phyloP scores from a whole-genome alignment of 108 stramenopile species.

The Mayamaea pseudoterrestris region DNA sequence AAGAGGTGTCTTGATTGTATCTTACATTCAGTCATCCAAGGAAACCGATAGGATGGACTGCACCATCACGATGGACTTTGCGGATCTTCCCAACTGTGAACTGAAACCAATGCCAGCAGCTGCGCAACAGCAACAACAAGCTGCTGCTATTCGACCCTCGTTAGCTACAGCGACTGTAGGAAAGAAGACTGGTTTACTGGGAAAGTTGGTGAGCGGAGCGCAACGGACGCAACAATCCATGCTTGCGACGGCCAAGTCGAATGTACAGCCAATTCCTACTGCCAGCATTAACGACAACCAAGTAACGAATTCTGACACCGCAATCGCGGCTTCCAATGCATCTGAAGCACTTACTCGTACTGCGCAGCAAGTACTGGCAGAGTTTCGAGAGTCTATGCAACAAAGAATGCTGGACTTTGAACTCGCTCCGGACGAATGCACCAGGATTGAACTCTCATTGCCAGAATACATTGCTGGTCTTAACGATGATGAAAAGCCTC shows the following conservation, averaged over 20 bases:
- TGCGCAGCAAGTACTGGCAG: slow-evolving; percentile 28
- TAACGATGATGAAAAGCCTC: slow-evolving; percentile 29
- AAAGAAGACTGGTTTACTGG: slow-evolving; percentile 52
- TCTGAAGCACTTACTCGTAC: slow-evolving; percentile 9
- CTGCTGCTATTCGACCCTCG: not conserved
- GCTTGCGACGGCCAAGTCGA: too few species aligned
- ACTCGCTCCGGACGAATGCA: slow-evolving; percentile 11
- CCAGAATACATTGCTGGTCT: slow-evolving; percentile 15
- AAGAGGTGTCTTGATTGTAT: slow-evolving; percentile 38
- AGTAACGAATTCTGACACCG: not conserved
- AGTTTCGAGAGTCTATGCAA: slow-evolving; percentile 47
- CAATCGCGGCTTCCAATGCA: too few species aligned
- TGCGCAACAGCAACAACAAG: slow-evolving; percentile 10
- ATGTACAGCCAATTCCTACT: too few species aligned
- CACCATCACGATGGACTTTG: slow-evolving; percentile 18
- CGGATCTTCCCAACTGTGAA: slow-evolving; percentile 20
- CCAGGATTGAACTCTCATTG: slow-evolving; percentile 23
- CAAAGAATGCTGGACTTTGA: slow-evolving; percentile 58
- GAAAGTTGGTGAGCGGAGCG: slow-evolving; percentile 55
- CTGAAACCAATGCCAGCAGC: slow-evolving; percentile 11
- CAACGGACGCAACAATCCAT: too few species aligned
- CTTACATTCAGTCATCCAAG: slow-evolving; percentile 32
- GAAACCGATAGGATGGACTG: slow-evolving; percentile 12
- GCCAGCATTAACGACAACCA: not conserved
- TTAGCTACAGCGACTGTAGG: slow-evolving; percentile 9